Base-by-base conservation (phyloP, 352 stramenopile species). In the Globisporangium barbulae region DNA sequence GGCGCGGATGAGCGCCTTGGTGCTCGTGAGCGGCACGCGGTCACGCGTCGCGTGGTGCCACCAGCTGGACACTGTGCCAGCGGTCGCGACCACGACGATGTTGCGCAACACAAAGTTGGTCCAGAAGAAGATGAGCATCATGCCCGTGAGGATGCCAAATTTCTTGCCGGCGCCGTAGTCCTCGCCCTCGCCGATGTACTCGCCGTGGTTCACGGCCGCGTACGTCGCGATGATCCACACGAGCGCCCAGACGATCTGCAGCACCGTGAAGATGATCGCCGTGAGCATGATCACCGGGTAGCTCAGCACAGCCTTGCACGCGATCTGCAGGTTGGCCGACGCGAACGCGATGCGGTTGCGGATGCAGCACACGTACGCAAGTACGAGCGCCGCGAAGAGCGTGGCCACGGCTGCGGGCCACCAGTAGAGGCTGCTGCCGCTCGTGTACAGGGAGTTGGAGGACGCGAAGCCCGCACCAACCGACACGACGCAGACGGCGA, bases 121-220 rank as follows among this genome's bases (percentile, higher is more conserved):
- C 91, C 91, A 98, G 69, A 90, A 90, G 62, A 91, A 93, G 35
- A 74, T 88, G 3, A 96, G 25, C 44, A 92, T 66, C 52, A 97
- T 79, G 21, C 76, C 56, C 37, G 90, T 81, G 17, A 78, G 59
- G 42, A 78, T 73, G n/a, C 65, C 44, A 12, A 75, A 74, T 65
- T 81, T 74, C 57, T 79, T 74, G 37, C 63, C 41, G 2, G 66
- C 49, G 17, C 61, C 64, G 64, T 83, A 81, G 21, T 76, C 60
- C 15, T 70, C 57, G 19, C 61, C 63, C 28, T 73, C 45, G n/a
- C 60, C 62, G 15, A 83, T 73, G 60, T 83, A 83, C 53, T 85
- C 76, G 30, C 72, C 72, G 66, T 85, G 76, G 59, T 75, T 83
- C 49, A 83, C 64, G 5, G 85, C 88, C 0, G 82, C 70, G 42